Base-by-base conservation (phyloP, 2,329 filamentous ascomycete genomes). In the Podosphaera xanthii region DNA sequence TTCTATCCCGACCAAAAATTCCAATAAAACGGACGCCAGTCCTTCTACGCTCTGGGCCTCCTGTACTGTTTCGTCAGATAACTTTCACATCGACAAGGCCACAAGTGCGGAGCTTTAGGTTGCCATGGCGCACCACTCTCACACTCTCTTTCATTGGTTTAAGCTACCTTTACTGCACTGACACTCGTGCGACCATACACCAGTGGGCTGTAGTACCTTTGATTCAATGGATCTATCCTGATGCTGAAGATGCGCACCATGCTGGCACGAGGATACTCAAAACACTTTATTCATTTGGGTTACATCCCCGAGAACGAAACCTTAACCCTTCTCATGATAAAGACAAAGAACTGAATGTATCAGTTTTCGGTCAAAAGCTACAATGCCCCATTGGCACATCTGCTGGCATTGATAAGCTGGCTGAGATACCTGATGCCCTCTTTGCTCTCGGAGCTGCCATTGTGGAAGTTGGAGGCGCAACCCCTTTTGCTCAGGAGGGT, bases 331-430 rank as follows among this genome's bases (percentile, higher is more conserved):
- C 62, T 1, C 61, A 59, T 7, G 62, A 72, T 46, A 64, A 68
- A 30, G 65, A 69, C 14, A 69, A 68, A 3, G 73, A 71, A 57
- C 65, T 77, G 38, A 69, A 71, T 6, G 67, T 75, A 12, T 68
- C 68, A 69, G 83, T 97, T 30, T 96, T 94, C 69, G 88, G 86
- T 42, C 79, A 84, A 62, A 77, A 74, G 3, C 73, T 98, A 54
- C 76, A 79, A 66, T 97, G 96, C 71, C 92, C 92, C 1, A 82
- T 98, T 66, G 92, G 86, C 60, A 95, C 94, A 63, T 94, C 88
- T n/a, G 92, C 88, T 4, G 92, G 92, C 8, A 81, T 98, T 50
- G 92, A 97, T 74, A 97, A 98, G 75, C 80, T 94, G 68, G 92
- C 84, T 59, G 87, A 95, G 62, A 83, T 97, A 59, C 86, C 90